Conservation (phyloP, 805 yeast genomes). For the Metschnikowia gelsemii region DNA sequence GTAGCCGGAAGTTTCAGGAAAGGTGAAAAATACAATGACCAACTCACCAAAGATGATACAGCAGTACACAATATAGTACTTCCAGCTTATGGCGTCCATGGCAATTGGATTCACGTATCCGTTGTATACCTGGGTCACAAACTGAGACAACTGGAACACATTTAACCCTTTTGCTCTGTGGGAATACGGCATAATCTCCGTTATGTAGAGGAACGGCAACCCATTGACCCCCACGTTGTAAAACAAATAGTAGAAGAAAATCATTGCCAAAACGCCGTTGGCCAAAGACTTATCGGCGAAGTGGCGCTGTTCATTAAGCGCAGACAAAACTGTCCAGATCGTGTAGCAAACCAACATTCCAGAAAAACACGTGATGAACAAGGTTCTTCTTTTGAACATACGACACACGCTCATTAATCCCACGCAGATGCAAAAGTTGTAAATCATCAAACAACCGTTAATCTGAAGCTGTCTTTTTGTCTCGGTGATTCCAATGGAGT, state of each 20-base stretch:
- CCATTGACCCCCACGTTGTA: slow-evolving; percentile 47
- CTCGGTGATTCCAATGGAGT: slow-evolving; percentile 53
- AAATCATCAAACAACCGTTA: slow-evolving; percentile 43
- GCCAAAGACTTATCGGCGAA: slow-evolving; percentile 42
- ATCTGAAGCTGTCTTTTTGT: slow-evolving; percentile 40
- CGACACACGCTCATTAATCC: slow-evolving; percentile 23
- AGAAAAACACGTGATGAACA: slow-evolving; percentile 34
- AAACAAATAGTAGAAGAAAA: slow-evolving; percentile 45
- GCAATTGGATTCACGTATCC: slow-evolving; percentile 33
- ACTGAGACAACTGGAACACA: slow-evolving; percentile 25
- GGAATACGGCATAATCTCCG: slow-evolving; percentile 41
- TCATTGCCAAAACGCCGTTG: slow-evolving; percentile 50
- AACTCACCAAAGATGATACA: slow-evolving; percentile 31
- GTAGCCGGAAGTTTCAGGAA: slow-evolving; percentile 44
- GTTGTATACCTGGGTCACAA: slow-evolving; percentile 23
- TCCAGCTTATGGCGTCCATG: slow-evolving; percentile 43
- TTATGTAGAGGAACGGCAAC: slow-evolving; percentile 45
- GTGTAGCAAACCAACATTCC: slow-evolving; percentile 40
- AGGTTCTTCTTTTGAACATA: slow-evolving; percentile 35
- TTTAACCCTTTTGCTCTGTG: slow-evolving; percentile 45
- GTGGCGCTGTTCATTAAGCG: slow-evolving; percentile 42
- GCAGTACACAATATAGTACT: slow-evolving; percentile 44
- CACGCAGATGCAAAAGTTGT: slow-evolving; percentile 33
- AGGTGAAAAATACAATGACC: slow-evolving; percentile 31
- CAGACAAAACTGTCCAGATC: slow-evolving; percentile 47